A percentile compares a stretch with the other conserved stretches of the same genome.
phyloP scores from a whole-genome alignment of 1,284 basidiomycete species.

The Ceratorhiza oryzae-sativae region DNA sequence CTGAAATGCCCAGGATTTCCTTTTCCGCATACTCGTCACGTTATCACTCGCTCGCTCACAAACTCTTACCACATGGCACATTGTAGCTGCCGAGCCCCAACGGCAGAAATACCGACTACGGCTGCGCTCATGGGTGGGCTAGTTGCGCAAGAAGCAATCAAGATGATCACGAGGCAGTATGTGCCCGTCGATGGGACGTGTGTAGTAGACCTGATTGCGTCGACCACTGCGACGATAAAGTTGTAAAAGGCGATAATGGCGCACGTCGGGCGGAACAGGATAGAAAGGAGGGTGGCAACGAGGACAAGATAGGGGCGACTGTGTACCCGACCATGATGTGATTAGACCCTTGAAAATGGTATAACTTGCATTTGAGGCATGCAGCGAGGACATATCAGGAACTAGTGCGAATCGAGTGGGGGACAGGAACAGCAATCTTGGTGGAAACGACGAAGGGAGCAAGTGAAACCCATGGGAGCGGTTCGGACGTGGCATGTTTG shows the following conservation, averaged over 20 bases:
- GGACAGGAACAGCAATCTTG: constrained; percentile 18
- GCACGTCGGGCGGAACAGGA: neutral
- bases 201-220: constrained; percentile 85
- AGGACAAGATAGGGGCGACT: constrained; percentile 27
- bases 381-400: constrained; percentile 17
- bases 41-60: constrained; percentile 38
- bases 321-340: constrained; percentile 5
- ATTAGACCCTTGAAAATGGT: constrained; percentile 29
- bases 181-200: constrained; percentile 88
- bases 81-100: constrained; percentile 77
- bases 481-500: constrained; percentile 2
- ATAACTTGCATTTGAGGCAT: constrained; percentile 12
- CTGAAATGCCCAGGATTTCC: neutral
- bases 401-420: constrained; percentile 16
- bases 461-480: constrained; percentile 11
- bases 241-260: constrained; percentile 36
- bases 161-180: constrained; percentile 96
- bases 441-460: constrained; percentile 5
- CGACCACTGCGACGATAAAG: constrained; percentile 69
- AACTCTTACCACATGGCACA: constrained; percentile 1
- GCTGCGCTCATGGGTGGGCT: constrained; percentile 93
- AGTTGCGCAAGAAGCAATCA: constrained; percentile 97
- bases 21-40: neutral
- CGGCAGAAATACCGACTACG: constrained; percentile 88
- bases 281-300: constrained; percentile 25